Percentiles rank a stretch among this genome's conserved stretches.
These are phyloP conservation scores for Tolypocladium tundrense DNA, from an alignment of 2,329 filamentous ascomycete genomes.

Conservation along the genomic window DNA sequence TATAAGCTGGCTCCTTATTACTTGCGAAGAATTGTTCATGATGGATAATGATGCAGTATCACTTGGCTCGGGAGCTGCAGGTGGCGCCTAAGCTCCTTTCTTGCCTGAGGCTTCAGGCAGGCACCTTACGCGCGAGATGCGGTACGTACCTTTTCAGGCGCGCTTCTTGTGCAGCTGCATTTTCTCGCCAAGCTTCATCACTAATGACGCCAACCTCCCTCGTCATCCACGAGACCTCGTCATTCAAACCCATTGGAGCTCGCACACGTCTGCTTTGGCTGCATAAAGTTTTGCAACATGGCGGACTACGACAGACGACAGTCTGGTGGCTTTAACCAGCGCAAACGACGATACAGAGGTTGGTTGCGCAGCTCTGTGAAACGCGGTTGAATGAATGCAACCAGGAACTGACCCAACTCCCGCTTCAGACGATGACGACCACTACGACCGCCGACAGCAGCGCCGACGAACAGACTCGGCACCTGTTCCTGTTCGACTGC, in stretches of 20 bases:
- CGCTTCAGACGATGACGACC: slow-evolving; percentile 57
- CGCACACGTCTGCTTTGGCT: background rate
- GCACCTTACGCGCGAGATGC: background rate
- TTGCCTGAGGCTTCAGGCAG: background rate
- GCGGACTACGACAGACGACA: slow-evolving; percentile 49
- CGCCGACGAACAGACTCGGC: slow-evolving; percentile 62
- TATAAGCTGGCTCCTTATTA: background rate
- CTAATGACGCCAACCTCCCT: background rate
- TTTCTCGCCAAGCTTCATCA: background rate
- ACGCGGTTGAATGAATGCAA: background rate
- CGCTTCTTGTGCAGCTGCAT: background rate
- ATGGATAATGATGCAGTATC: background rate
- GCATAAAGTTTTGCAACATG: slow-evolving; percentile 21
- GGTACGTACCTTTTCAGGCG: background rate
- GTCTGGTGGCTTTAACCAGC: slow-evolving; percentile 44
- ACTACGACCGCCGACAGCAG: slow-evolving; percentile 63
- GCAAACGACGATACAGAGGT: slow-evolving; percentile 79
- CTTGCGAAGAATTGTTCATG: background rate
- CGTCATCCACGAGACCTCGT: background rate
- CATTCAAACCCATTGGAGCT: background rate
- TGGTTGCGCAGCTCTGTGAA: slow-evolving; percentile 12
- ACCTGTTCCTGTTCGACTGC: slow-evolving; percentile 59
- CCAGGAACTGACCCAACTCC: background rate
- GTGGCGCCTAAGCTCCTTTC: too few species aligned
- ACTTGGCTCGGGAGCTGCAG: too few species aligned